Conservation (phyloP, 1,284 basidiomycete genomes). For the Cryptococcus sp. region DNA sequence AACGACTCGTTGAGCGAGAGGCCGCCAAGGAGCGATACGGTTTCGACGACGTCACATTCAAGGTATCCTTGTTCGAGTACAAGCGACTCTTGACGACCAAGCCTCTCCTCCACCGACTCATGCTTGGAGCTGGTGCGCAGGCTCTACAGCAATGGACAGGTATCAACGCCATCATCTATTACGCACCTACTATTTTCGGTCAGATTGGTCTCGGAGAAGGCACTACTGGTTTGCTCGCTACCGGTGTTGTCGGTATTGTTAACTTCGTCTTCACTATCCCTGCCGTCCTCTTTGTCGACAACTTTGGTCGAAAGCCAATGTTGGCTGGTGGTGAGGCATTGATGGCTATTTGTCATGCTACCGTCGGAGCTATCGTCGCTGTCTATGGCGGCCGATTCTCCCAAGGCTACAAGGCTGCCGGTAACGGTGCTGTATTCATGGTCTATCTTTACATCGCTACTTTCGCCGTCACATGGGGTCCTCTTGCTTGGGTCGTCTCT, state of each 20-base stretch:
- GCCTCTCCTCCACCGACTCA: constrained; percentile 38
- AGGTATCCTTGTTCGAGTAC: constrained; percentile 38
- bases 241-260: constrained; percentile 75
- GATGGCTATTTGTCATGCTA: constrained; percentile 45
- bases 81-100: constrained; percentile 41
- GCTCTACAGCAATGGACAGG: constrained; percentile 47
- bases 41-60: constrained; percentile 31
- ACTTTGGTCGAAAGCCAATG: constrained; percentile 42
- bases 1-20: constrained; percentile 68
- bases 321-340: constrained; percentile 39
- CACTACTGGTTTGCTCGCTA: constrained; percentile 55
- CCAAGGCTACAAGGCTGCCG: constrained; percentile 28
- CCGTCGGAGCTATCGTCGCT: constrained; percentile 39
- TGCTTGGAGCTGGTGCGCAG: constrained; percentile 43
- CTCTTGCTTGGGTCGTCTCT: constrained; percentile 44
- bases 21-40: constrained; percentile 46
- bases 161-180: constrained; percentile 42
- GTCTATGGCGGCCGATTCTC: constrained; percentile 20
- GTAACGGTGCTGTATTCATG: constrained; percentile 38
- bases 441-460: constrained; percentile 41
- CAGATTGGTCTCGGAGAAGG: constrained; percentile 29
- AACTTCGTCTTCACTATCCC: constrained; percentile 46
- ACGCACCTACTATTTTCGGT: constrained; percentile 35
- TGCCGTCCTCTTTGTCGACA: constrained; percentile 45
- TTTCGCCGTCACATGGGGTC: constrained; percentile 47